Percentiles rank a stretch among this genome's conserved stretches.
phyloP scores from a whole-genome alignment of 768 basidiomycete genomes.

The Podaxis sp. region DNA sequence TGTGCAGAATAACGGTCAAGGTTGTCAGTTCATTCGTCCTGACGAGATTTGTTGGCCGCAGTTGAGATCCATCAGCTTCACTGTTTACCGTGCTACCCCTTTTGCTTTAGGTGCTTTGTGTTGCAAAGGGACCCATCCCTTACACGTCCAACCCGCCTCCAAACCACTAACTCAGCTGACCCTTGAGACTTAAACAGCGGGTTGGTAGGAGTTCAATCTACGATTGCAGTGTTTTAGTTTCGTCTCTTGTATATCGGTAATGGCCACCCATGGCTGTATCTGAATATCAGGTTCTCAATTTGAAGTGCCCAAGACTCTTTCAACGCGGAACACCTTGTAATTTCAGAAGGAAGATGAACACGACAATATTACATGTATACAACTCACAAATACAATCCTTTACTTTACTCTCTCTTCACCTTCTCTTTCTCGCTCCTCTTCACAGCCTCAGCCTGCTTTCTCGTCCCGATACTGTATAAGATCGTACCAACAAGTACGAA shows the following conservation, averaged over 20 bases:
- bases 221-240: neutral
- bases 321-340: neutral
- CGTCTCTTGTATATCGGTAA: neutral
- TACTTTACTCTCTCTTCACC: neutral
- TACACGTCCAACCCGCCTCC: neutral
- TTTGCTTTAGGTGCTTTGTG: neutral
- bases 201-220: neutral
- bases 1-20: neutral
- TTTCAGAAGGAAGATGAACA: neutral
- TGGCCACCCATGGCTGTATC: neutral
- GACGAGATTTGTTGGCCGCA: neutral
- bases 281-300: neutral
- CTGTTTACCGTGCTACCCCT: neutral
- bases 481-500: conserved; percentile 73
- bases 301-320: neutral
- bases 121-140: neutral
- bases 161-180: neutral
- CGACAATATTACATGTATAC: neutral
- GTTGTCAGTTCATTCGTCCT: neutral
- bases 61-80: neutral
- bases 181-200: neutral
- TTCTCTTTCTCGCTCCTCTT: conserved; percentile 24
- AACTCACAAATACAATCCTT: neutral
- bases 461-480: conserved; percentile 54
- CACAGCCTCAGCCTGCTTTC: conserved; percentile 18